These are phyloP conservation scores for Metarhizium humberi DNA, from an alignment of 2,329 filamentous ascomycete genomes.

Conservation along the genomic window DNA sequence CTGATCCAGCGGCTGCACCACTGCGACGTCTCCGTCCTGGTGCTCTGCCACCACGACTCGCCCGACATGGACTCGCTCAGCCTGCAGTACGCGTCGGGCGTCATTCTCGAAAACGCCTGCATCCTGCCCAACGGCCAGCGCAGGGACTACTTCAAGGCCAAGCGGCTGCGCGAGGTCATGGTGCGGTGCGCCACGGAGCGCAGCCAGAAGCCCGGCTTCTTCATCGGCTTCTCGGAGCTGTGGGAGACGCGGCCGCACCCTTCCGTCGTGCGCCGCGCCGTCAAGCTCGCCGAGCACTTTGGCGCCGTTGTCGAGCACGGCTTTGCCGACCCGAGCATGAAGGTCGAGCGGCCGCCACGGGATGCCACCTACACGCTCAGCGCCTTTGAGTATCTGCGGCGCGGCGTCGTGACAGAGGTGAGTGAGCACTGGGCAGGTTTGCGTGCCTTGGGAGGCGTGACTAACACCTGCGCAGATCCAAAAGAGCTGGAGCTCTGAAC, in stretches of 20 bases:
- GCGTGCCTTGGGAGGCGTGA: too few relatives aligned
- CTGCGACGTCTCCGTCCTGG: constrained; percentile 9
- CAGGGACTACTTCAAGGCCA: constrained; percentile 33
- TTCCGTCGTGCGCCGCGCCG: constrained; percentile 23
- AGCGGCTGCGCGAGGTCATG: constrained; percentile 22
- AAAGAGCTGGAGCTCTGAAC: constrained; percentile 18
- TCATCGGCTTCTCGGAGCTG: constrained; percentile 26
- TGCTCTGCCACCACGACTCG: constrained; percentile 14
- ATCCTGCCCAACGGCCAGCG: constrained; percentile 29
- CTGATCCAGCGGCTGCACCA: constrained; percentile 5
- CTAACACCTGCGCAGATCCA: constrained; percentile 12
- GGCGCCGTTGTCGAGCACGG: constrained; percentile 24
- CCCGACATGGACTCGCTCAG: constrained; percentile 14
- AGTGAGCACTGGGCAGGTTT: neutral
- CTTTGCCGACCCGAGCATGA: constrained; percentile 1
- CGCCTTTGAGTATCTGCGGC: constrained; percentile 26
- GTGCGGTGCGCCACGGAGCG: constrained; percentile 19
- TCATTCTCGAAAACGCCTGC: constrained; percentile 32
- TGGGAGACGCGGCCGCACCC: constrained; percentile 23
- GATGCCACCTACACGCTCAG: constrained; percentile 16
- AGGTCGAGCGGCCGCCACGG: neutral
- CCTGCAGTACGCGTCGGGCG: constrained; percentile 23
- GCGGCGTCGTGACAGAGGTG: constrained; percentile 19
- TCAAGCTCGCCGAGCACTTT: constrained; percentile 27
- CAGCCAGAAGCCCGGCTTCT: constrained; percentile 22